Conservation (phyloP, 2,329 filamentous ascomycete genomes). For the Aspergillus vadensis region DNA sequence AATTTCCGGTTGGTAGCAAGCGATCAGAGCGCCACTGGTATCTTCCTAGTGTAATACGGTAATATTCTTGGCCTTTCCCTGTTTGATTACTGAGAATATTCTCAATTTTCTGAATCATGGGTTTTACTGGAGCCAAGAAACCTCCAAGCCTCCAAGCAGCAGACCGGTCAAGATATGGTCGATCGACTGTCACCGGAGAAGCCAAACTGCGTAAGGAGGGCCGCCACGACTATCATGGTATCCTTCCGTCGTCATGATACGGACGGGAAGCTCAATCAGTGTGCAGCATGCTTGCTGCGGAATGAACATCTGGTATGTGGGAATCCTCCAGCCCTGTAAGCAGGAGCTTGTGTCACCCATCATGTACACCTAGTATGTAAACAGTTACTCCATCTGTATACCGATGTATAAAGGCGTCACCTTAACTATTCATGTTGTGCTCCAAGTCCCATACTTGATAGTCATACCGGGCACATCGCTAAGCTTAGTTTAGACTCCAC, state of each 20-base stretch:
- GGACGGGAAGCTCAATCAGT: conserved; percentile 10
- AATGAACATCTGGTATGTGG: conserved; percentile 15
- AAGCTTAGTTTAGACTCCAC: conserved; percentile 6
- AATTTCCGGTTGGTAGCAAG: conserved; percentile 28
- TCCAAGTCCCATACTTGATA: neutral
- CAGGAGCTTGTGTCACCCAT: conserved; percentile 10
- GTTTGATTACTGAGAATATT: conserved; percentile 12
- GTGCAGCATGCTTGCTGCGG: conserved; percentile 25
- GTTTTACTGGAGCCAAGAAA: neutral
- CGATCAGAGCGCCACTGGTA: conserved; percentile 38
- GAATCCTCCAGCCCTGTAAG: conserved; percentile 11
- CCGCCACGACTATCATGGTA: neutral
- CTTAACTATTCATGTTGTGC: neutral
- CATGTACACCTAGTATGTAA: neutral
- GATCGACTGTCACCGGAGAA: conserved; percentile 3
- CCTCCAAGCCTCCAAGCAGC: neutral
- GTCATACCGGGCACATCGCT: neutral
- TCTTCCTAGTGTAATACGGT: conserved; percentile 21
- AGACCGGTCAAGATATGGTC: conserved; percentile 3
- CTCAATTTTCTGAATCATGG: conserved; percentile 9
- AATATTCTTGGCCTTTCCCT: neutral
- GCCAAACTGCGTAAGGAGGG: neutral
- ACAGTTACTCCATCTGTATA: conserved; percentile 1
- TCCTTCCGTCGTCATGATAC: conserved; percentile 20
- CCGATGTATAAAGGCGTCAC: neutral